Conservation (phyloP, 1,284 basidiomycete genomes). For the Ceratobasidium sp. region DNA sequence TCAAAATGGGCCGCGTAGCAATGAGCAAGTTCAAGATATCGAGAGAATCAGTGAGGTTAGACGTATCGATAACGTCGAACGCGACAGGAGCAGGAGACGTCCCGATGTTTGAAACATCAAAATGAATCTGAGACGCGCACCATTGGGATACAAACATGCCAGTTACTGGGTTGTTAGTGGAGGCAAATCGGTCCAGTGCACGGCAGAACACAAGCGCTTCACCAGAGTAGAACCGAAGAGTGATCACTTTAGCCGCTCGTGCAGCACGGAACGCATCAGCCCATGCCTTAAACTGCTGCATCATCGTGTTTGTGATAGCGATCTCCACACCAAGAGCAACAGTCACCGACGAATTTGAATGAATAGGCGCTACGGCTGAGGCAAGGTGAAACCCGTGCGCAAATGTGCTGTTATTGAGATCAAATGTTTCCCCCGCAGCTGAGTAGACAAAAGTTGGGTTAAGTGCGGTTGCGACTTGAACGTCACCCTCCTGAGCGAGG, state of each 20-base stretch:
- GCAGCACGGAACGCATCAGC: not conserved
- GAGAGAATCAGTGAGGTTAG: conserved; percentile 27
- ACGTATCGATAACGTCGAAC: conserved; percentile 44
- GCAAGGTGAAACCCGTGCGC: conserved; percentile 17
- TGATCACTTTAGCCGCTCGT: not conserved
- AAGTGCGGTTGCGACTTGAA: not conserved
- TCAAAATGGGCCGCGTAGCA: conserved; percentile 16
- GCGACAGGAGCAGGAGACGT: not conserved
- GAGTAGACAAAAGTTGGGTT: conserved; percentile 36
- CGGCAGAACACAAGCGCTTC: conserved; percentile 31
- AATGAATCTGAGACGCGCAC: conserved; percentile 5
- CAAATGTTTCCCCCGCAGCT: conserved; percentile 14
- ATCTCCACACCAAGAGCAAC: not conserved
- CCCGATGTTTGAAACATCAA: not conserved
- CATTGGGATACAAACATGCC: conserved; percentile 10
- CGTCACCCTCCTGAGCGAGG: not conserved
- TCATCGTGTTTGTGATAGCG: not conserved
- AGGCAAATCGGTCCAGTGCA: not conserved
- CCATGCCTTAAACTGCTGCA: conserved; percentile 27
- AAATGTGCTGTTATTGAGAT: conserved; percentile 28
- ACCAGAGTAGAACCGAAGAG: conserved; percentile 26
- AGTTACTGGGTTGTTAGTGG: conserved; percentile 9
- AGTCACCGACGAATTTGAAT: not conserved
- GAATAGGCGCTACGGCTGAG: conserved; percentile 10
- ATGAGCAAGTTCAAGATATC: conserved; percentile 24